Conservation (phyloP, 2,329 filamentous ascomycete species). For the Talaromyces sp. region DNA sequence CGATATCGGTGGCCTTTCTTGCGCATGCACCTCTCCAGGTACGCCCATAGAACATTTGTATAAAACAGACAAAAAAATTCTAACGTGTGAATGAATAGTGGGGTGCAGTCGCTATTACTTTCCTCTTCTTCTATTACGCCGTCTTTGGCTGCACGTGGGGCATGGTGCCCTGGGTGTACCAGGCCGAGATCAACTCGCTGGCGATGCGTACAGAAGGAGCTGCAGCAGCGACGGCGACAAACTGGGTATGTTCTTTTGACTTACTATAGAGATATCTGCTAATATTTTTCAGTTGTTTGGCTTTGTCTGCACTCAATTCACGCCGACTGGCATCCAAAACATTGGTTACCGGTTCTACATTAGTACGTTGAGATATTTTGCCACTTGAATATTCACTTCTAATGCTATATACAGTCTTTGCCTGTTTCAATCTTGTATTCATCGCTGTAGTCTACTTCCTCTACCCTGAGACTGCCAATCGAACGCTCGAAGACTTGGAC, state of each 20-base stretch:
- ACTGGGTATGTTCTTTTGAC: constrained; percentile 22
- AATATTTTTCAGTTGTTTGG: constrained; percentile 5
- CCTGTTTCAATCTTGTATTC: constrained; percentile 24
- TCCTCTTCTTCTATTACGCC: constrained; percentile 27
- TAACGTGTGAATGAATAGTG: not conserved
- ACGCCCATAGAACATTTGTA: not conserved
- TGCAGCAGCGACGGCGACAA: constrained; percentile 31
- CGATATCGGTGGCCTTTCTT: constrained; percentile 16
- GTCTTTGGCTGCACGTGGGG: constrained; percentile 14
- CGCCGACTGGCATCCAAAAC: constrained; percentile 14
- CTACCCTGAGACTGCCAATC: constrained; percentile 42
- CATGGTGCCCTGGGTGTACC: constrained; percentile 40
- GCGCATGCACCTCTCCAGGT: constrained; percentile 8
- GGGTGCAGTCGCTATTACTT: constrained; percentile 9
- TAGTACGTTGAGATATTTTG: not conserved
- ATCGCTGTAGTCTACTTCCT: constrained; percentile 45
- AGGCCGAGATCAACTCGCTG: constrained; percentile 39
- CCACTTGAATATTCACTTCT: not conserved
- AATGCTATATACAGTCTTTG: not conserved
- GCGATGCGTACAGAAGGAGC: constrained; percentile 39
- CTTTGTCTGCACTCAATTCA: constrained; percentile 15
- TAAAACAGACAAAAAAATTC: not conserved
- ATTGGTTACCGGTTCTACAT: constrained; percentile 15
- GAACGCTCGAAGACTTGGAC: constrained; percentile 36
- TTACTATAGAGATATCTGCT: not conserved